Conservation (phyloP, 1,284 basidiomycete species). For the Apiotrichum siamense region DNA sequence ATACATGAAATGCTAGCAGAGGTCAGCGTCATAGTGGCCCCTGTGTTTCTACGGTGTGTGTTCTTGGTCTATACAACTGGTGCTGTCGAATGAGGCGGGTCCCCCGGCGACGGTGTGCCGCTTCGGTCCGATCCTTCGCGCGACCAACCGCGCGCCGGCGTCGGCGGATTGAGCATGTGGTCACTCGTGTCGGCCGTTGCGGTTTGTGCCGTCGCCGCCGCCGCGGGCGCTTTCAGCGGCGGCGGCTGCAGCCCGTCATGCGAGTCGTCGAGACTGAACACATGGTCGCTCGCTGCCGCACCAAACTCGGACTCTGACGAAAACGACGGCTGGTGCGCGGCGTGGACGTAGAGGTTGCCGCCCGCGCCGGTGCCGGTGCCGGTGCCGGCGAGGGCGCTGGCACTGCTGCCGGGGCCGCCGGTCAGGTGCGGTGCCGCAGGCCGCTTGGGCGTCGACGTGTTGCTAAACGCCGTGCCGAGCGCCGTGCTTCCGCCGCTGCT, state of each 20-base stretch:
- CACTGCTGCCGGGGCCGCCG: not conserved
- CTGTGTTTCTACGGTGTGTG: not conserved
- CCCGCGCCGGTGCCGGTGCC: not conserved
- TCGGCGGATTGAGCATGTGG: conserved; percentile 3
- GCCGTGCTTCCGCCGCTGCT: not conserved
- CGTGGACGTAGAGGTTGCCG: conserved; percentile 9
- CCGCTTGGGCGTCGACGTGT: not conserved
- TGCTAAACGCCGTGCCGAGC: not conserved
- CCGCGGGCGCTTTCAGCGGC: not conserved
- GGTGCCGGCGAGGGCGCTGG: not conserved
- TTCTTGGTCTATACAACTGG: not conserved
- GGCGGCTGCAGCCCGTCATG: no score
- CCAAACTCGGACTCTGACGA: conserved; percentile 23
- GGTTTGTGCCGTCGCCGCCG: not conserved
- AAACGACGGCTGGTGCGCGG: conserved; percentile 10
- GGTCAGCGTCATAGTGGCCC: not conserved
- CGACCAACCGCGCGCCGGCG: no score
- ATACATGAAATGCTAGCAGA: conserved; percentile 10
- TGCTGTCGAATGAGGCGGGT: no score
- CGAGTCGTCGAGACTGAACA: conserved; percentile 24
- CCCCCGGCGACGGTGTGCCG: conserved; percentile 11
- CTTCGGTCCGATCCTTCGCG: conserved; percentile 9
- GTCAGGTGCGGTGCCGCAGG: no score
- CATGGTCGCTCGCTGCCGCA: conserved; percentile 15
- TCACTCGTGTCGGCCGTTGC: no score